Percentiles rank a stretch among this genome's conserved stretches.
Conservation (phyloP, 2,329 filamentous ascomycete species). For the Stagonosporopsis rhizophila region DNA sequence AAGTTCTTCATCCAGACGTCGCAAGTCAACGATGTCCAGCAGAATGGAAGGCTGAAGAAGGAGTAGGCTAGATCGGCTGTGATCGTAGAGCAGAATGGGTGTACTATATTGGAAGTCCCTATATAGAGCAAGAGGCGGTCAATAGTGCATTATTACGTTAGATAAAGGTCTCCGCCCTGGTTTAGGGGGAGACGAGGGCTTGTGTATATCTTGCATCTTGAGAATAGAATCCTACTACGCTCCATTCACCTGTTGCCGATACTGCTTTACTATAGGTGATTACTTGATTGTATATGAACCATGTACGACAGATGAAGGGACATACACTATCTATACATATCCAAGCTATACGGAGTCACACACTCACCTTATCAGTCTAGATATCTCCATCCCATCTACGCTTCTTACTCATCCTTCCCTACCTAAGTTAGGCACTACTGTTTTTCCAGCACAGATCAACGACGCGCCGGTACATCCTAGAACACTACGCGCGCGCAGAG, state of each 20-base stretch:
- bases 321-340: too few relatives aligned
- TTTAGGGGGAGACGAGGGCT: not conserved
- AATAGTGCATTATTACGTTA: not conserved
- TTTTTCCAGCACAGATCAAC: too few relatives aligned
- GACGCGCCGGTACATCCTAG: too few relatives aligned
- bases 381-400: too few relatives aligned
- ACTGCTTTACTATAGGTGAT: too few relatives aligned
- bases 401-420: too few relatives aligned
- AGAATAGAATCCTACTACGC: slow-evolving; percentile 14
- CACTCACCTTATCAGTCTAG: too few relatives aligned
- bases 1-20: slow-evolving; percentile 42
- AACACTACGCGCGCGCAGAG: too few relatives aligned
- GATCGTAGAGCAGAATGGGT: not conserved
- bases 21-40: slow-evolving; percentile 23
- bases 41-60: slow-evolving; percentile 36
- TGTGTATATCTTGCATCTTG: slow-evolving; percentile 15
- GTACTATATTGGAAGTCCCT: slow-evolving; percentile 1
- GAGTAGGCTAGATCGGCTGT: slow-evolving; percentile 22
- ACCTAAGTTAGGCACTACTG: too few relatives aligned
- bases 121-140: slow-evolving; percentile 3
- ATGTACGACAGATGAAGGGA: too few relatives aligned
- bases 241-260: not conserved
- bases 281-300: too few relatives aligned
- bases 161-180: not conserved
- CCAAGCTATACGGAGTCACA: too few relatives aligned